Conservation (phyloP, 306 rosid genomes). For the Hippophae rhamnoides region DNA sequence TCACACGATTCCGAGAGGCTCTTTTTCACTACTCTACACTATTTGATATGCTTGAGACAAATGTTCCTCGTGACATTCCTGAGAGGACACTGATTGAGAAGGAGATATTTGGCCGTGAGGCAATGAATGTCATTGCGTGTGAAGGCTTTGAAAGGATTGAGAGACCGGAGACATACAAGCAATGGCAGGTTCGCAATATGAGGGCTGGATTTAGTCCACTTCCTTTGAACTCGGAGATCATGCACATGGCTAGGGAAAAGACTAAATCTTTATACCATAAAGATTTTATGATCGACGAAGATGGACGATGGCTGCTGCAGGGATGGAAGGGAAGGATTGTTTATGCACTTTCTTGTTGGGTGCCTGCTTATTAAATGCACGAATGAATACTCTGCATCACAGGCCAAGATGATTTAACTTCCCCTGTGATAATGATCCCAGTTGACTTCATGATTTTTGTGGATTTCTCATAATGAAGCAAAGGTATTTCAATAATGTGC, state of each 20-base stretch:
- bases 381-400: too few species aligned
- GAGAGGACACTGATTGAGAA: slow-evolving; percentile 47
- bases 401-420: too few species aligned
- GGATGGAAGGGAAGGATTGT: slow-evolving; percentile 67
- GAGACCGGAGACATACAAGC: slow-evolving; percentile 63
- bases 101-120: slow-evolving; percentile 44
- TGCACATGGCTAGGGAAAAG: slow-evolving; percentile 31
- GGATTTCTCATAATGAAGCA: too few species aligned
- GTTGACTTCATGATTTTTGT: too few species aligned
- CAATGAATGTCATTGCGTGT: slow-evolving; percentile 47
- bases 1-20: slow-evolving; percentile 60
- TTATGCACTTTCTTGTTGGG: slow-evolving; percentile 51
- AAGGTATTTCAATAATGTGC: too few species aligned
- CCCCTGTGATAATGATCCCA: too few species aligned
- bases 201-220: slow-evolving; percentile 51
- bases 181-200: slow-evolving; percentile 44
- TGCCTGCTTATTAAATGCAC: slow-evolving; percentile 25
- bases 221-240: slow-evolving; percentile 32
- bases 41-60: slow-evolving; percentile 51
- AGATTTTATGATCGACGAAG: slow-evolving; percentile 49
- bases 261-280: slow-evolving; percentile 28
- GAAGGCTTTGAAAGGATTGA: slow-evolving; percentile 56
- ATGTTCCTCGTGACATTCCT: slow-evolving; percentile 26
- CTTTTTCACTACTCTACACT: slow-evolving; percentile 47
- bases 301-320: slow-evolving; percentile 58